Percentiles rank a stretch among this genome's conserved stretches.
Evolutionary conservation across 371 early-diverging fungal genomes (phyloP).

Genomic region (Fennellomyces sp.): DNA sequence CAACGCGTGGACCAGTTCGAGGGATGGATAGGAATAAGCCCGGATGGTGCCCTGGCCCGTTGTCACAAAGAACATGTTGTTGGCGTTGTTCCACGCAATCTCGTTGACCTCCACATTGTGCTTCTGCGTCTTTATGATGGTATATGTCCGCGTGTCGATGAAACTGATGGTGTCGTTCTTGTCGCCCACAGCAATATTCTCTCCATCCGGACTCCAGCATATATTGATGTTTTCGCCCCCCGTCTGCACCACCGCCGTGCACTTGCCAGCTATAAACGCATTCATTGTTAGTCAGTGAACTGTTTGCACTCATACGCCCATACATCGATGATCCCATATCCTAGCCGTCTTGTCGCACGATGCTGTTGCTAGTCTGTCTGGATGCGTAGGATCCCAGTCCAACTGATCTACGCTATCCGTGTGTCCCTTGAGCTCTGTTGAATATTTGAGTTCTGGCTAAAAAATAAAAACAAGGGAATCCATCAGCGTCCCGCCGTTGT

Average conservation of each 20-base stretch:
- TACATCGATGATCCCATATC: slow-evolving; percentile 88
- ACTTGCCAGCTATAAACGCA: slow-evolving; percentile 56
- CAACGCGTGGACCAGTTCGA: slow-evolving; percentile 60
- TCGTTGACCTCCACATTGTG: slow-evolving; percentile 73
- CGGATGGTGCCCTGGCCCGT: slow-evolving; percentile 79
- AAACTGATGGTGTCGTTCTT: slow-evolving; percentile 80
- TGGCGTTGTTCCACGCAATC: slow-evolving; percentile 80
- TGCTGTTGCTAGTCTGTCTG: slow-evolving; percentile 80
- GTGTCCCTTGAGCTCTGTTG: slow-evolving; percentile 80
- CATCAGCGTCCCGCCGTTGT: background rate
- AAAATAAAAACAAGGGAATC: background rate
- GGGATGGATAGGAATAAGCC: slow-evolving; percentile 65
- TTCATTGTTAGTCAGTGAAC: background rate
- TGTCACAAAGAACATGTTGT: slow-evolving; percentile 77
- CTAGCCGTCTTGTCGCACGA: slow-evolving; percentile 85
- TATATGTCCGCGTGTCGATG: slow-evolving; percentile 73
- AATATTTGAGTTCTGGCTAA: slow-evolving; percentile 64
- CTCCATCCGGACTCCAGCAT: slow-evolving; percentile 84
- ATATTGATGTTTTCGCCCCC: slow-evolving; percentile 88
- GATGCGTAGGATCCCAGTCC: slow-evolving; percentile 81
- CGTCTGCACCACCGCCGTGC: slow-evolving; percentile 68
- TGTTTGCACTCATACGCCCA: slow-evolving; percentile 10
- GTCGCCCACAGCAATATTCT: slow-evolving; percentile 81
- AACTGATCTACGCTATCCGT: slow-evolving; percentile 85
- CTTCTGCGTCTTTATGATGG: slow-evolving; percentile 55